Evolutionary conservation across 768 basidiomycete genomes (phyloP).

Genomic region (Trametes sanguinea): DNA sequence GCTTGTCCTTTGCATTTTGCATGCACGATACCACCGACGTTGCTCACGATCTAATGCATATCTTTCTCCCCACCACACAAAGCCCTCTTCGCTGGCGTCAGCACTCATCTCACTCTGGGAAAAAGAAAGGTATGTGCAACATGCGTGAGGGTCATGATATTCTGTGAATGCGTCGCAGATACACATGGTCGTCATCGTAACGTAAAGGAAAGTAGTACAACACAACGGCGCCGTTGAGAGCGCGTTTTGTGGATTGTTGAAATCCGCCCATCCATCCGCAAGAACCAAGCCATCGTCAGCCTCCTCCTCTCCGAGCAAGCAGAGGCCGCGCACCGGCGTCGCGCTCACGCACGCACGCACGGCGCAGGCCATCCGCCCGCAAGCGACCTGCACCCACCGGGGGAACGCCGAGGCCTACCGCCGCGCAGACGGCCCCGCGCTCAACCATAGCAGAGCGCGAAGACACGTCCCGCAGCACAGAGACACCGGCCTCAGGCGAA

Average conservation of each 20-base stretch:
- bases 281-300: slow-evolving; percentile 2
- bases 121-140: neutral
- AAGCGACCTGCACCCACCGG: slow-evolving; percentile 1
- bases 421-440: neutral
- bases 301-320: neutral
- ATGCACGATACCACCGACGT: neutral
- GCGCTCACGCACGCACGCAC: slow-evolving; percentile 4
- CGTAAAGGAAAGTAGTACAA: slow-evolving; percentile 1
- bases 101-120: too few relatives aligned
- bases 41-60: neutral
- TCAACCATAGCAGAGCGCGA: neutral
- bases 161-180: slow-evolving; percentile 2
- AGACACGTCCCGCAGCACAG: neutral
- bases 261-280: slow-evolving; percentile 50
- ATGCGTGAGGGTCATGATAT: slow-evolving; percentile 5
- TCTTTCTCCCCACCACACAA: too few relatives aligned
- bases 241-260: slow-evolving; percentile 68
- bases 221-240: slow-evolving; percentile 27
- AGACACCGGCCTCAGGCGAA: neutral
- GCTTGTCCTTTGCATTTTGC: neutral
- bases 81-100: too few relatives aligned
- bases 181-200: slow-evolving; percentile 4
- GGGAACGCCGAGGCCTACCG: neutral
- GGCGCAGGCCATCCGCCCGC: neutral
- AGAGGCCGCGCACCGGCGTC: slow-evolving; percentile 2